These are phyloP conservation scores for Scedosporium minutisporum DNA, from an alignment of 2,329 filamentous ascomycete genomes.

Conservation along the genomic window DNA sequence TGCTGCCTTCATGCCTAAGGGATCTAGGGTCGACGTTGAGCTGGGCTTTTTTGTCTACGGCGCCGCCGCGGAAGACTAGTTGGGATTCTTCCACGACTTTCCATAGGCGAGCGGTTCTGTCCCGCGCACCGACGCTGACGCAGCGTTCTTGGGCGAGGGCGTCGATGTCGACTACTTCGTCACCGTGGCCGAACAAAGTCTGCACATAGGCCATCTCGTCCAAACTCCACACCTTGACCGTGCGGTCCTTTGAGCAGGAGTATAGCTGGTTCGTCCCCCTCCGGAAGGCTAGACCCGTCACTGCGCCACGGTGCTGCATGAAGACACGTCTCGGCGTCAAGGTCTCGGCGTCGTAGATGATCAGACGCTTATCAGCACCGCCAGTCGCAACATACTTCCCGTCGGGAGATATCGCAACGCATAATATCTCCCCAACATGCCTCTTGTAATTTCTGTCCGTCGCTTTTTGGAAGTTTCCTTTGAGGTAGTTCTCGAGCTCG, in stretches of 20 bases:
- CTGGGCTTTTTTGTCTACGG: constrained; percentile 42
- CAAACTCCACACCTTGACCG: constrained; percentile 90
- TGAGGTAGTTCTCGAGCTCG: constrained; percentile 51
- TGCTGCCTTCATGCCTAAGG: constrained; percentile 66
- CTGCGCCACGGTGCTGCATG: constrained; percentile 80
- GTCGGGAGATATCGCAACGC: constrained; percentile 77
- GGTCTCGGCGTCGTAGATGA: constrained; percentile 77
- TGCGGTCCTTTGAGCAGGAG: constrained; percentile 81
- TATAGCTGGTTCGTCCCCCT: constrained; percentile 86
- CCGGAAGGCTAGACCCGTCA: constrained; percentile 78
- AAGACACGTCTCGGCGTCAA: constrained; percentile 75
- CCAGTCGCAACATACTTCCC: constrained; percentile 88
- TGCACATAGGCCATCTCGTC: constrained; percentile 91
- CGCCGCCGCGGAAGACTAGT: constrained; percentile 85
- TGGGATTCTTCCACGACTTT: constrained; percentile 94
- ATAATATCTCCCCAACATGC: constrained; percentile 71
- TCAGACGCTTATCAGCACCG: constrained; percentile 71
- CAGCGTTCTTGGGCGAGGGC: constrained; percentile 80
- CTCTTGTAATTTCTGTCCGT: constrained; percentile 61
- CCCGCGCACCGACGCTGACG: constrained; percentile 79
- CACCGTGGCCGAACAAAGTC: constrained; percentile 92
- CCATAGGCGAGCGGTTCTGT: constrained; percentile 88
- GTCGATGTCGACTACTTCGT: constrained; percentile 76
- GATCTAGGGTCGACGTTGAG: constrained; percentile 37
- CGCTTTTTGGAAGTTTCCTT: constrained; percentile 49